These are phyloP conservation scores for Leavenworthia alabamica DNA, from an alignment of 345 rosid genomes.

Conservation along the genomic window DNA sequence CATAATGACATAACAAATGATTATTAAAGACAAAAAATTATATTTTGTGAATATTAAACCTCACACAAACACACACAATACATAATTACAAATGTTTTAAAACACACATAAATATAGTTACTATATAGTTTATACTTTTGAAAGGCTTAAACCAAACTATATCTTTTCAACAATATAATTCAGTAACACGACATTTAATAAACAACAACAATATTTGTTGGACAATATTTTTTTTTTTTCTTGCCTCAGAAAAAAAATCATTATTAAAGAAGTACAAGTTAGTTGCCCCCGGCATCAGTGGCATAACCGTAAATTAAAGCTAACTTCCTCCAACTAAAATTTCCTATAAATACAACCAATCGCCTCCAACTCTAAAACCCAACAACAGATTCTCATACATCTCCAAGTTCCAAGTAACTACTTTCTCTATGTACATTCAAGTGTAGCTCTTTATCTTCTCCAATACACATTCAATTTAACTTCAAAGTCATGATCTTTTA, in stretches of 20 bases:
- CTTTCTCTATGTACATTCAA: conserved; percentile 9
- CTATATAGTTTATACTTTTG: neutral
- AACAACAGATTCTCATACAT: conserved; percentile 2
- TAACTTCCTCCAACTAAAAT: conserved; percentile 12
- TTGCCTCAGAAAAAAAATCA: neutral
- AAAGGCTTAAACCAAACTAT: neutral
- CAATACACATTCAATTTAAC: neutral
- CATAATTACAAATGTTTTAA: neutral
- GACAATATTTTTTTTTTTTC: neutral
- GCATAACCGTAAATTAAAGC: conserved; percentile 16
- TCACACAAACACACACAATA: neutral
- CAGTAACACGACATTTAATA: neutral
- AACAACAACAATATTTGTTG: conserved; percentile 14
- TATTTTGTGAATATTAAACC: neutral
- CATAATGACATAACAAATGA: neutral
- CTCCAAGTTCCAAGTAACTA: conserved; percentile 4
- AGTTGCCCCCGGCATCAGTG: conserved; percentile 25
- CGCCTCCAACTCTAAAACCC: neutral
- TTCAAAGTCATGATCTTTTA: neutral
- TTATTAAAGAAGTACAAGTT: conserved; percentile 19
- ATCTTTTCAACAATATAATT: neutral
- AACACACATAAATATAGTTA: neutral
- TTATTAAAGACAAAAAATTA: neutral
- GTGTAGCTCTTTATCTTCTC: neutral
- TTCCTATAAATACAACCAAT: conserved; percentile 25